Conservation (phyloP, 306 rosid species). For the Fragaria iinumae region DNA sequence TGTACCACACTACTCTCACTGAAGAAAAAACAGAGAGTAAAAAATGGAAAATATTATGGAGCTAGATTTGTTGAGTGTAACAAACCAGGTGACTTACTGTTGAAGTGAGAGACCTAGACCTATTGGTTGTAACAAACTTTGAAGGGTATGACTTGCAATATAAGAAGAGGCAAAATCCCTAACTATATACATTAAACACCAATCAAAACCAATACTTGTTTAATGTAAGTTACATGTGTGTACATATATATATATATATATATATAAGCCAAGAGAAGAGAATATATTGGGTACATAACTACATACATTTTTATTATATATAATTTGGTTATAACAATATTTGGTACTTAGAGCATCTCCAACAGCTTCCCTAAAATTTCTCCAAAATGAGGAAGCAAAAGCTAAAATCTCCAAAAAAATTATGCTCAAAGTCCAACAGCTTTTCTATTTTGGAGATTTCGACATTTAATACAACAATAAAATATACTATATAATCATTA, state of each 20-base stretch:
- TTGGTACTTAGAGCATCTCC: not conserved
- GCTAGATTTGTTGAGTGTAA: not conserved
- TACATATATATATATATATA: too few relatives aligned
- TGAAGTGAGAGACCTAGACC: not conserved
- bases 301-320: not conserved
- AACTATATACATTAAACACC: not conserved
- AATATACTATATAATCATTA: too few relatives aligned
- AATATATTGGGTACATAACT: not conserved
- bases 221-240: not conserved
- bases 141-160: constrained; percentile 5
- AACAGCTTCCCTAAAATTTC: too few relatives aligned
- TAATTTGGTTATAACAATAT: not conserved
- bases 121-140: constrained; percentile 1
- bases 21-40: not conserved
- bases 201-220: not conserved
- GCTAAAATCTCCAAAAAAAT: too few relatives aligned
- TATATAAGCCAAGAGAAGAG: not conserved
- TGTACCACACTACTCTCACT: not conserved
- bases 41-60: not conserved
- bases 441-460: too few relatives aligned
- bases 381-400: too few relatives aligned
- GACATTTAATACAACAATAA: too few relatives aligned
- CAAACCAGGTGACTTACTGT: constrained; percentile 3
- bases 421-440: too few relatives aligned
- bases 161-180: not conserved